Base-by-base conservation (phyloP, 169 alveolate species). In the Cryptosporidium canis region DNA sequence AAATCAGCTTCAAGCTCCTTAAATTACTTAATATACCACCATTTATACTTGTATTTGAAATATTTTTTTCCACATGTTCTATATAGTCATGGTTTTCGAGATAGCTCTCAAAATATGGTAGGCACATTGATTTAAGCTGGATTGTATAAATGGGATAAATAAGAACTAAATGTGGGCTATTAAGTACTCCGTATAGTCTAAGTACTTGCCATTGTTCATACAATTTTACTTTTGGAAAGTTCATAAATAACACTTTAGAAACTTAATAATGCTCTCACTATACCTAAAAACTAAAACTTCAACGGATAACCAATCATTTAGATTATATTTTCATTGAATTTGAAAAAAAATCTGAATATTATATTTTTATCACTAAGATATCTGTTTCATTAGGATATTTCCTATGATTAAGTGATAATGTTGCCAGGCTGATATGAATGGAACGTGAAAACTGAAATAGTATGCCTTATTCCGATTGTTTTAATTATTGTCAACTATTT, bases 141-240 rank as follows among this genome's bases (percentile, higher is more conserved):
- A 61, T 61, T 39, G 87, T 61, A 58, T 77, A 77, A 77, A 77
- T 35, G 2, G 87, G 87, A 43, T 77, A 77, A 1, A 70, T 55
- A 31, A 70, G 66, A 14, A 70, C 66, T 51, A 70, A 37, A 2
- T 70, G 84, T 18, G 84, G 84, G 51, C 84, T 70, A 31, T 70
- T 70, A 29, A 70, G 55, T 1, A 70, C 66, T 4, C 84, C 84
- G 33, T 70, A 58, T 70, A 70, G n/a, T 37, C 84, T 70, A 2
- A 70, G 33, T n/a, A 70, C 14, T 55, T 70, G 84, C 84, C 84
- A 70, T 55, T 70, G 84, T 51, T 70, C 84, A 35, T 70, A 51
- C 35, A 70, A 51, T 53, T 70, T 70, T 7, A 47, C 53, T 44
- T 51, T 45, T n/a, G 84, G 18, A 29, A 33, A 48, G 35, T 48